These are phyloP conservation scores for Thinopyrum elongatum DNA, from an alignment of 176 grass and related monocot species.

Conservation along the genomic window DNA sequence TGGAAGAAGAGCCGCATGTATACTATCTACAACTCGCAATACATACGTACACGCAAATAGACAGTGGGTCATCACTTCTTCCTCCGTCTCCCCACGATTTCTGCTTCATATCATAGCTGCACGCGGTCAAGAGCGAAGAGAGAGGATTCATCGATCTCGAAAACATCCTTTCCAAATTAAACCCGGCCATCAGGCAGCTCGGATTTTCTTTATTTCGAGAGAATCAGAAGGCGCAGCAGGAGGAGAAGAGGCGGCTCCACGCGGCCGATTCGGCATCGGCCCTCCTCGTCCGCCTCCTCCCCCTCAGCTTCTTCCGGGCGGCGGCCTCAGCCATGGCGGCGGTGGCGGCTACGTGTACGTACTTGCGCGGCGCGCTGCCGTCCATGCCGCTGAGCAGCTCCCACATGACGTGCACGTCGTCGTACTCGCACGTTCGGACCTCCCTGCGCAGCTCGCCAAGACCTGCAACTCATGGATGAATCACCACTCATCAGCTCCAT, in stretches of 20 bases:
- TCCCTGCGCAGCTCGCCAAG: slow-evolving; percentile 53
- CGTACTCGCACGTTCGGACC: slow-evolving; percentile 74
- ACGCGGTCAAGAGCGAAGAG: background rate
- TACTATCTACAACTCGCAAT: background rate
- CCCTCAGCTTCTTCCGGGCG: background rate
- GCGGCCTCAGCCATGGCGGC: background rate
- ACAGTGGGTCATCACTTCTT: background rate
- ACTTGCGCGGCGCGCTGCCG: background rate
- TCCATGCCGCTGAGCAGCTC: slow-evolving; percentile 54
- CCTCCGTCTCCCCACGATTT: background rate
- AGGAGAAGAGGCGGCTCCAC: slow-evolving; percentile 19
- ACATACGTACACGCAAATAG: background rate
- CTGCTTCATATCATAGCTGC: background rate
- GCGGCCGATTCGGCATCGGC: background rate
- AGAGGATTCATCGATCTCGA: background rate
- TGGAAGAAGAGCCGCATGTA: background rate
- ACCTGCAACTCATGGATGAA: slow-evolving; percentile 2
- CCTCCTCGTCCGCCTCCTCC: background rate
- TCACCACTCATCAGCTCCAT: background rate
- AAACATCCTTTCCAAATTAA: background rate
- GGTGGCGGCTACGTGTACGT: background rate
- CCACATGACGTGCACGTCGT: slow-evolving; percentile 84
- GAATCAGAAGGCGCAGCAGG: slow-evolving; percentile 16
- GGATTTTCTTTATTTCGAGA: background rate
- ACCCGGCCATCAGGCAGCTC: background rate